Evolutionary conservation across 2,329 filamentous ascomycete species (phyloP).

Genomic region (Clarireedia homoeocarpa): DNA sequence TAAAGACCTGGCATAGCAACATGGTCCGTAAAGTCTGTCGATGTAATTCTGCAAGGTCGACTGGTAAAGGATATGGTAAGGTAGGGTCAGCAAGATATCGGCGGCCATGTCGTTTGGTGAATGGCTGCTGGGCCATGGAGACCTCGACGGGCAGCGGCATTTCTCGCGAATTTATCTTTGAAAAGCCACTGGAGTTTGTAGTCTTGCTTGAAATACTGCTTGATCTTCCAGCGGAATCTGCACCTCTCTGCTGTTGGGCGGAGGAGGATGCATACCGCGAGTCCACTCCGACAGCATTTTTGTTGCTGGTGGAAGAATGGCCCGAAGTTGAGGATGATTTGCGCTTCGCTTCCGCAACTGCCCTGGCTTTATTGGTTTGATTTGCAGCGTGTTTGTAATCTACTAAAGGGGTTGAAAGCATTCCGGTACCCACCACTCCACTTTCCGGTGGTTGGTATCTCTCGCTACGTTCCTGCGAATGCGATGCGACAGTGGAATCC

Average conservation of each 20-base stretch:
- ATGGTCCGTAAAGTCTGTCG: conserved; percentile 79
- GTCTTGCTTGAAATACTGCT: conserved; percentile 24
- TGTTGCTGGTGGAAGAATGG: conserved; percentile 20
- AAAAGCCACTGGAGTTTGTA: conserved; percentile 25
- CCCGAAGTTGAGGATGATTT: conserved; percentile 22
- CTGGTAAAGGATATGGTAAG: conserved; percentile 75
- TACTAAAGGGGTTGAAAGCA: conserved; percentile 26
- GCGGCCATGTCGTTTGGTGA: conserved; percentile 68
- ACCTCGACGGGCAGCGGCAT: conserved; percentile 14
- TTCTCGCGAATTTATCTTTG: conserved; percentile 23
- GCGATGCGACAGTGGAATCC: conserved; percentile 3
- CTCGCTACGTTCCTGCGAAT: neutral
- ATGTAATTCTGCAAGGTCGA: conserved; percentile 80
- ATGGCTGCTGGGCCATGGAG: conserved; percentile 38
- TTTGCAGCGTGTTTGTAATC: conserved; percentile 27
- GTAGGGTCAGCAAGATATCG: conserved; percentile 71
- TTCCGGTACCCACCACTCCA: conserved; percentile 13
- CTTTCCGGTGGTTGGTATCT: neutral
- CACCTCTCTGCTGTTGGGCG: conserved; percentile 10
- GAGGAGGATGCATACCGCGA: conserved; percentile 12
- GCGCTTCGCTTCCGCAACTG: conserved; percentile 17
- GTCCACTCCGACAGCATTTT: conserved; percentile 23
- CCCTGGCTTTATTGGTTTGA: conserved; percentile 23
- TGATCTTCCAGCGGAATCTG: conserved; percentile 19
- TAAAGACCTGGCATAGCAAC: conserved; percentile 73